Evolutionary conservation across 2,329 filamentous ascomycete genomes (phyloP), one percentile per base, ranked within the genome.

Genomic region (Phoma herbarum): DNA sequence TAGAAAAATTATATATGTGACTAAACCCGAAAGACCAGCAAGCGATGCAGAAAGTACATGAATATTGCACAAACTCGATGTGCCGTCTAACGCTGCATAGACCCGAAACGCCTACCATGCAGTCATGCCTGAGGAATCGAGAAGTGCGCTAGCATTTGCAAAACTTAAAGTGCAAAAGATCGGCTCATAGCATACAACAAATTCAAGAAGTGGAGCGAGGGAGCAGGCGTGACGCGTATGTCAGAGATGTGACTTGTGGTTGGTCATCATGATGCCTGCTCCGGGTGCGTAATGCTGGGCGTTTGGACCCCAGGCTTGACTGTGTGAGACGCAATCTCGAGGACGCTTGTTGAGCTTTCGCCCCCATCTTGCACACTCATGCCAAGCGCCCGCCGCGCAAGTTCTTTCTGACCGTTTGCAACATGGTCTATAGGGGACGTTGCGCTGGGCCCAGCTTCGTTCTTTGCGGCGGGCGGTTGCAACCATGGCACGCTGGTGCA

Each of bases 401-500:
- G 52, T 50, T 78, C 74, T 57, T 75, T 76, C 52, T 77, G 75
- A 1, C 76, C 76, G 18, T 72, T 68, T 22, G 60, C 57, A 10
- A 50, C 43, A 29, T 69, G 49, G 16, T 73, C 66, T 20, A 66
- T 58, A 1, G 71, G 72, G 42, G 69, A 74, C 23, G 66, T 62
- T 20, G 67, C 67, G 20, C 33, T 23, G 29, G 42, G 28, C 8
- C 22, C 20, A 20, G 45, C 23, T 20, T 62, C 49, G 79, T 79
- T 60, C 28, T 60, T 37, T 12, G 59, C 58, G 18, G 54, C 42
- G 6, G 60, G 52, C 26, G 69, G 67, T 41, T 72, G 70, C 26
- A 94, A 81, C 85, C 93, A 93, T 31, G 85, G 82, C 3, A 93
- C 91, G 60, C 86, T 87, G 50, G 85, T 82, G 29, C 93, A 91